A percentile compares a stretch with the other conserved stretches of the same genome.
Conservation (phyloP, 208 protist genomes). For the Acanthamoeba divionensis region DNA sequence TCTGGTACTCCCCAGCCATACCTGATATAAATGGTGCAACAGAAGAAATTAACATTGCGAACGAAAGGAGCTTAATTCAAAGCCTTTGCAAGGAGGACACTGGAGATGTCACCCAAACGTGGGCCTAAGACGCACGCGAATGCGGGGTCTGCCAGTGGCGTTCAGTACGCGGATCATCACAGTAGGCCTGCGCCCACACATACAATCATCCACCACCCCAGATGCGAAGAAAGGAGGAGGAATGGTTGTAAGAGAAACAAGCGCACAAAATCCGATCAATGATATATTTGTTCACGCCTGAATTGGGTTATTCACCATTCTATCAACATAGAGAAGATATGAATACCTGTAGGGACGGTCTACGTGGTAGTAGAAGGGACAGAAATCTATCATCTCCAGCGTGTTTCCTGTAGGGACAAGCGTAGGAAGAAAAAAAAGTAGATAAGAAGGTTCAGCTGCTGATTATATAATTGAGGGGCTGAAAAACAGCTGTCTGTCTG, state of each 20-base stretch:
- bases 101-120: constrained; percentile 63
- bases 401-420: background rate
- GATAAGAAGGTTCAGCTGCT: background rate
- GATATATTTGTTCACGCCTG: too few species aligned
- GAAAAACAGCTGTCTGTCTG: too few species aligned
- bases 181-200: constrained; percentile 35
- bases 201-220: too few species aligned
- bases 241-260: background rate
- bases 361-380: background rate
- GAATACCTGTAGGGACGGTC: constrained; percentile 2
- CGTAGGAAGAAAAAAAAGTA: background rate
- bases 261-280: background rate
- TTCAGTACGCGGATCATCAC: constrained; percentile 64
- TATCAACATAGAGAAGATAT: too few species aligned
- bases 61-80: background rate
- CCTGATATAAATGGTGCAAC: background rate
- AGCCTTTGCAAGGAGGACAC: background rate
- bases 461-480: too few species aligned
- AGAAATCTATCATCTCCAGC: constrained; percentile 46
- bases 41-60: background rate
- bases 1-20: constrained; percentile 73
- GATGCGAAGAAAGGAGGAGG: background rate
- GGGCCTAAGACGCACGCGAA: constrained; percentile 68
- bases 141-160: constrained; percentile 58
- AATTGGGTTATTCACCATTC: too few species aligned